Evolutionary conservation across 164 flowering plant genomes (phyloP), one percentile per base, ranked within the genome.

Genomic region (Magnolia sinica): DNA sequence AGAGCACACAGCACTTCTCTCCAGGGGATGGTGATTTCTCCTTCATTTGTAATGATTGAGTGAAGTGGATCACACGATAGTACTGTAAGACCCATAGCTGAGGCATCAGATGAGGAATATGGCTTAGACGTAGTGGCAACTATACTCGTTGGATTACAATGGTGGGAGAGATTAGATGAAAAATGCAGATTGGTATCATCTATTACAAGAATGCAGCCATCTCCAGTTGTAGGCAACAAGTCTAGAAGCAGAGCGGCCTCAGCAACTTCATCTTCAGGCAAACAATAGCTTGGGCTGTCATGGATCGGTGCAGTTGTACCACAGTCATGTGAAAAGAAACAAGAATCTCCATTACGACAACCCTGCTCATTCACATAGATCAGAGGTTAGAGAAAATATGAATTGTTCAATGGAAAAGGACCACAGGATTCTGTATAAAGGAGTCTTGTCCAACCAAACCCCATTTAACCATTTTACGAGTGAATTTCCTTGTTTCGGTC

Each of bases 261-360:
- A 16, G 82, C 85, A 75, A 18, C 64, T 58, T 50, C 89, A 73
- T 86, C 89, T 84, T 91, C 99, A 63, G 88, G 91, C 65, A 79
- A 49, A 74, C 94, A 93, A 71, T 76, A 59, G 77, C 72, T 73
- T 49, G 83, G 76, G 63, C 64, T 68, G 72, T 79, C 75, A 71
- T 50, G 7, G 51, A 89, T 76, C 63, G 78, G 74, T 61, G 65
- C 70, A 20, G 83, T 45, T 50, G 84, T 77, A 66, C 74, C 86
- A 45, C 69, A 22, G 76, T 83, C 89, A 81, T 95, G 99, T 71
- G 97, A 91, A 79, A 85, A 96, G 81, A 68, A 80, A 81, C 99
- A 96, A 0, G 87, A 85, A 11, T 82, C 86, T 72, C 97, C 99
- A 85, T 91, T 85, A 45, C 96, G 92, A 84, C 99, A 96, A 77